Conservation (phyloP, 768 basidiomycete species). For the Hypholoma sublateritium region DNA sequence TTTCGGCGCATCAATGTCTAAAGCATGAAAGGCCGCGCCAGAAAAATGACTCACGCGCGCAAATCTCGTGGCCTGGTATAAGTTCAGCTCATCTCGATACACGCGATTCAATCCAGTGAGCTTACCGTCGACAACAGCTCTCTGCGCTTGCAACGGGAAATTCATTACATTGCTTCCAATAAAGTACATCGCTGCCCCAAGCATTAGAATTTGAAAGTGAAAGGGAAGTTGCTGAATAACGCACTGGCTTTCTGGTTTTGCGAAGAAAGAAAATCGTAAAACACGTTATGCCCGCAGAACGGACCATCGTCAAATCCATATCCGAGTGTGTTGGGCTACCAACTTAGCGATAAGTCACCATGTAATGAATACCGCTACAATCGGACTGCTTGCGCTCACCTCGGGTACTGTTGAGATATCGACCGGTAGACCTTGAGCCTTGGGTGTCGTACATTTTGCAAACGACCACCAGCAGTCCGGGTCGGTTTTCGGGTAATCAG, state of each 20-base stretch:
- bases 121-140: conserved; percentile 50
- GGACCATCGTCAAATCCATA: conserved; percentile 69
- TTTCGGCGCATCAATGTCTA: neutral
- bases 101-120: neutral
- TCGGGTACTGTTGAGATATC: conserved; percentile 53
- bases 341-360: neutral
- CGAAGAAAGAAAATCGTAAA: conserved; percentile 51
- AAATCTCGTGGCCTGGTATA: conserved; percentile 50
- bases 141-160: conserved; percentile 56
- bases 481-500: conserved; percentile 38
- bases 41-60: conserved; percentile 46
- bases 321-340: conserved; percentile 54
- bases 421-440: conserved; percentile 37
- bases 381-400: conserved; percentile 21
- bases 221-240: conserved; percentile 13
- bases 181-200: conserved; percentile 52
- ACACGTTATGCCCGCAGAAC: conserved; percentile 62
- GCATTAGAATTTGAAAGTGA: neutral
- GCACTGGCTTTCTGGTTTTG: conserved; percentile 62
- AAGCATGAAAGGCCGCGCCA: neutral
- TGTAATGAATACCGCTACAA: neutral
- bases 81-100: neutral
- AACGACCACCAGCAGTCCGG: conserved; percentile 56
- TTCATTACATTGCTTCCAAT: conserved; percentile 59
- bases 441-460: conserved; percentile 46